Conservation (phyloP, 352 stramenopile species). For the Globisporangium okanoganense region DNA sequence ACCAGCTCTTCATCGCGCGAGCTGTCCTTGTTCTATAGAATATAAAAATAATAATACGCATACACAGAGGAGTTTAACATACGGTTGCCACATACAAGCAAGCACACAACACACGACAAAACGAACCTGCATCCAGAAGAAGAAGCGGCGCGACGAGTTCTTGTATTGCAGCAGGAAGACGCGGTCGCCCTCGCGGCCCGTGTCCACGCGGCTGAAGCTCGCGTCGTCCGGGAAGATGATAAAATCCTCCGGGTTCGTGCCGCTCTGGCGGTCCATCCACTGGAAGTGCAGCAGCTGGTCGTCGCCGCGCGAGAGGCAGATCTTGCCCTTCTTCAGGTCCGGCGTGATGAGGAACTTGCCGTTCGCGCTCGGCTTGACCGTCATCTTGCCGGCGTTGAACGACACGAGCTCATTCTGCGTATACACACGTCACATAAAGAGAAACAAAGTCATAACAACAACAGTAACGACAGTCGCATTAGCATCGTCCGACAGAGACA, state of each 20-base stretch:
- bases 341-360: constrained; percentile 88
- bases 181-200: constrained; percentile 75
- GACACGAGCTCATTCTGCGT: constrained; percentile 79
- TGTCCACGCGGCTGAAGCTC: constrained; percentile 86
- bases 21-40: constrained; percentile 75
- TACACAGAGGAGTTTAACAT: background rate
- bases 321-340: constrained; percentile 89
- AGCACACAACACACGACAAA: background rate
- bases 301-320: constrained; percentile 81
- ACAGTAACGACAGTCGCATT: background rate
- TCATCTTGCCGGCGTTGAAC: constrained; percentile 93
- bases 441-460: background rate
- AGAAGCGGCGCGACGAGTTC: constrained; percentile 89
- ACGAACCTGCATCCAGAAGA: constrained; percentile 93
- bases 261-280: constrained; percentile 89
- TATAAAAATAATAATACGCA: background rate
- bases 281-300: constrained; percentile 92
- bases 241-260: constrained; percentile 84
- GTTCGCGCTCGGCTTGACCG: constrained; percentile 55
- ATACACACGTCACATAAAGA: background rate
- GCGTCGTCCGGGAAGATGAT: constrained; percentile 92
- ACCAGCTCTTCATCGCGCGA: constrained; percentile 83
- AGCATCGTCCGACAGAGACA: background rate
- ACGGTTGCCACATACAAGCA: background rate
- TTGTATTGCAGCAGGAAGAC: constrained; percentile 94